Base-by-base conservation (phyloP, 129 eudicot species). In the Solidago caesia region DNA sequence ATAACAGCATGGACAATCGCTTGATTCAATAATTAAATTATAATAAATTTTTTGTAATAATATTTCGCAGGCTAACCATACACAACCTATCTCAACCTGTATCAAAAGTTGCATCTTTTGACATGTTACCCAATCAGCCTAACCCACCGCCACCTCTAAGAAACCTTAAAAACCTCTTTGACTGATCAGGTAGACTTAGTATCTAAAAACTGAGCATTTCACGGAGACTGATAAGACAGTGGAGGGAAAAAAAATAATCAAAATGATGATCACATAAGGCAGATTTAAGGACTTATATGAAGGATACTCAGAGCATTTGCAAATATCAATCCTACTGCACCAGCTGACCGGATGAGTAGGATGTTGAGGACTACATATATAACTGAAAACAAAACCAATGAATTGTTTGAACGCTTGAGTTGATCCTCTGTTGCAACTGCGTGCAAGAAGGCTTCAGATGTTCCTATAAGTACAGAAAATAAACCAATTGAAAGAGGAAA, bases 271-370 rank as follows among this genome's bases (percentile, higher is more conserved):
- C 45, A 13, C 44, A 39, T 10, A 29, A 11, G 47, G 15, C 39
- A 63, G 16, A 29, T 9, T 39, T 29, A 39, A 63, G 64, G 59
- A 59, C 26, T 25, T 5, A 14, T 10, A 29, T 33, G 72, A 86
- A 95, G 99, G 99, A 95, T 95, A 95, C 99, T 95, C 81, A 91
- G 70, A 33, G 95, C 89, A 86, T 95, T 95, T 51, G 99, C 99
- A 65, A 91, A 73, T 47, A 95, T 95, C 66, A 95, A 81, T 47
- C 99, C 99, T 64, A 95, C 73, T 68, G 99, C 97, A 45, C 99
- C 99, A 79, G 91, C 94, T 64, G 96, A 80, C 73, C 84, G 87
- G 45, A 95, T 92, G 14, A 95, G 92, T 49, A 77, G 44, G 77
- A 95, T 82, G 77, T 95, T 95, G 75, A 91, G 82, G 45, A 79